Conservation (phyloP, 2,329 filamentous ascomycete species). For the Lecanicillium sp. region DNA sequence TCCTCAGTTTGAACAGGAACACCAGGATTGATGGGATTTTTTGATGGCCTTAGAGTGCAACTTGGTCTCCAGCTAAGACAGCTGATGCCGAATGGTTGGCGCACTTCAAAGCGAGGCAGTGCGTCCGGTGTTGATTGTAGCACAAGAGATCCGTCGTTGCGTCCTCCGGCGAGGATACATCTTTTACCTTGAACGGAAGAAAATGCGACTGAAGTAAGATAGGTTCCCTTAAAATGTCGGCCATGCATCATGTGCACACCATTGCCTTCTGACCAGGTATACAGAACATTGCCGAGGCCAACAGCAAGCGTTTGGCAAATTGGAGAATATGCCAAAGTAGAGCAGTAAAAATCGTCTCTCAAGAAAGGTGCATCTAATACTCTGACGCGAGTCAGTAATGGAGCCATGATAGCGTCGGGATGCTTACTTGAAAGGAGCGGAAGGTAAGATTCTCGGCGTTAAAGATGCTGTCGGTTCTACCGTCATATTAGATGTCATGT, state of each 20-base stretch:
- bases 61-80: slow-evolving; percentile 77
- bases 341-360: slow-evolving; percentile 96
- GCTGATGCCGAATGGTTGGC: slow-evolving; percentile 66
- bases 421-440: slow-evolving; percentile 69
- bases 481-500: too few relatives aligned
- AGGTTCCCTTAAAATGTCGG: slow-evolving; percentile 24
- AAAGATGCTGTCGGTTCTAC: not conserved
- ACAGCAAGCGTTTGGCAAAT: slow-evolving; percentile 74
- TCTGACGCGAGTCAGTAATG: slow-evolving; percentile 31
- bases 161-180: slow-evolving; percentile 77
- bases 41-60: slow-evolving; percentile 45
- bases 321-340: slow-evolving; percentile 76
- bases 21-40: slow-evolving; percentile 40
- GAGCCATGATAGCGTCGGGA: not conserved
- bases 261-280: slow-evolving; percentile 77
- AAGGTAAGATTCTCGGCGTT: slow-evolving; percentile 48
- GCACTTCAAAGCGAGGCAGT: slow-evolving; percentile 66
- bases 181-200: slow-evolving; percentile 71
- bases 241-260: slow-evolving; percentile 51
- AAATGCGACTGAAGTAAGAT: slow-evolving; percentile 83
- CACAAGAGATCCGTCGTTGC: slow-evolving; percentile 68
- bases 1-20: slow-evolving; percentile 66
- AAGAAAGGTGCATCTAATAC: slow-evolving; percentile 83
- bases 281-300: slow-evolving; percentile 71
- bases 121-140: slow-evolving; percentile 72